A percentile compares a stretch with the other conserved stretches of the same genome.
Evolutionary conservation across 768 basidiomycete genomes (phyloP).

Genomic region (Obba rivulosa): DNA sequence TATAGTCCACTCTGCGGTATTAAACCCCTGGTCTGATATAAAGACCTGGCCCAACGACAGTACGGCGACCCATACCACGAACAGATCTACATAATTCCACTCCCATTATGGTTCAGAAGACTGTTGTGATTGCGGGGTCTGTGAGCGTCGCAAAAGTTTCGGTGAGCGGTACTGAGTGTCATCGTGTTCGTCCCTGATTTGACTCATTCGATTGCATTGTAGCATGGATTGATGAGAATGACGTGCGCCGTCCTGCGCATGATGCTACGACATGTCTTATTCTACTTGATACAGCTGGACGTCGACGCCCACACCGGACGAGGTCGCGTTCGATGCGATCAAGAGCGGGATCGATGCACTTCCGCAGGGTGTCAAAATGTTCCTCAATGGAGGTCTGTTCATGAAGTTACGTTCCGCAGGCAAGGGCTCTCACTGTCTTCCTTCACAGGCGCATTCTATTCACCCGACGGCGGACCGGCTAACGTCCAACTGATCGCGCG

Average conservation of each 20-base stretch:
- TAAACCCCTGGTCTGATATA: no score
- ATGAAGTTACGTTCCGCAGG: not conserved
- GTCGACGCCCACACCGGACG: constrained; percentile 44
- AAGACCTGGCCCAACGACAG: no score
- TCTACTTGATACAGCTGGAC: not conserved
- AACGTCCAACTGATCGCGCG: constrained; percentile 44
- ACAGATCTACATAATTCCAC: no score
- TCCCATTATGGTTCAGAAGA: no score
- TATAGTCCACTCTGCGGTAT: no score
- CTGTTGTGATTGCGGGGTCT: no score
- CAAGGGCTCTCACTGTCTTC: constrained; percentile 9
- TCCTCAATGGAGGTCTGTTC: constrained; percentile 42
- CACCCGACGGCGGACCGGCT: constrained; percentile 29
- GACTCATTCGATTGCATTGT: no score
- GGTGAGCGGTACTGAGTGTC: no score
- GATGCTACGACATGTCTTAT: not conserved
- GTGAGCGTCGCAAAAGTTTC: no score
- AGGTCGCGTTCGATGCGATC: constrained; percentile 56
- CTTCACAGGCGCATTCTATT: constrained; percentile 53
- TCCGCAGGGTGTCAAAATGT: constrained; percentile 39
- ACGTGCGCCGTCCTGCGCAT: constrained; percentile 29
- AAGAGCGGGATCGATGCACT: constrained; percentile 42
- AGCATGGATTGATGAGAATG: constrained; percentile 53
- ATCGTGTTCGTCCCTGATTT: no score
- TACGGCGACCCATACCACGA: no score